Evolutionary conservation across 2,329 filamentous ascomycete genomes (phyloP).

Genomic region (Fusarium buharicum): DNA sequence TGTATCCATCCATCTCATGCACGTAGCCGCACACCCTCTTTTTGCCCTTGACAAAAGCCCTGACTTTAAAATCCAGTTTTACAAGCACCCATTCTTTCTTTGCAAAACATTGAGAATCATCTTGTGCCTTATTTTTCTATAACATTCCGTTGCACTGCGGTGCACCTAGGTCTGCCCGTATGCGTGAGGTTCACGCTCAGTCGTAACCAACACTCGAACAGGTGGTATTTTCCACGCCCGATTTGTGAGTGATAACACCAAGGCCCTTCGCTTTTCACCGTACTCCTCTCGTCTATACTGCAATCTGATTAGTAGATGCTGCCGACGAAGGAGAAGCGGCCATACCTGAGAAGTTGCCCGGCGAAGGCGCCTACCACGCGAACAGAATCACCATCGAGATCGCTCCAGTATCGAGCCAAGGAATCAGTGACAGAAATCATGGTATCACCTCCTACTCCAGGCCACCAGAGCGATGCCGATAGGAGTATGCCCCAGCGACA

Average conservation of each 20-base stretch:
- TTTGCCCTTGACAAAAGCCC: background rate
- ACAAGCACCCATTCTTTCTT: background rate
- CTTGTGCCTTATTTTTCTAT: background rate
- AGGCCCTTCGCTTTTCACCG: background rate
- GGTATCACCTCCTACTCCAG: no score
- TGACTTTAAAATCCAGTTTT: background rate
- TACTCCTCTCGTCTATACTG: background rate
- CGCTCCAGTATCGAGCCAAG: background rate
- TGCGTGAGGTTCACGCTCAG: no score
- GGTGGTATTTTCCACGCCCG: background rate
- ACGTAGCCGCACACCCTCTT: background rate
- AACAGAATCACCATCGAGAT: background rate
- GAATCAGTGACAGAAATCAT: background rate
- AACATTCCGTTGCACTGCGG: background rate
- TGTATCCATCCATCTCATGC: constrained; percentile 1
- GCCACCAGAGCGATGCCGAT: rapidly evolving
- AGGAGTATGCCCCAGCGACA: background rate
- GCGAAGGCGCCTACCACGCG: background rate
- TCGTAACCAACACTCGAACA: background rate
- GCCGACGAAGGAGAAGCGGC: background rate
- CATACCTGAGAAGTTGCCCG: background rate
- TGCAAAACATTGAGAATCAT: background rate
- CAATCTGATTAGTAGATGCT: background rate
- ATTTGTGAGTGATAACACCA: background rate
- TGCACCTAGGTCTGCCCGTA: no score